Evolutionary conservation across 2,329 filamentous ascomycete genomes (phyloP).

Genomic region (Pseudogymnoascus sp.): DNA sequence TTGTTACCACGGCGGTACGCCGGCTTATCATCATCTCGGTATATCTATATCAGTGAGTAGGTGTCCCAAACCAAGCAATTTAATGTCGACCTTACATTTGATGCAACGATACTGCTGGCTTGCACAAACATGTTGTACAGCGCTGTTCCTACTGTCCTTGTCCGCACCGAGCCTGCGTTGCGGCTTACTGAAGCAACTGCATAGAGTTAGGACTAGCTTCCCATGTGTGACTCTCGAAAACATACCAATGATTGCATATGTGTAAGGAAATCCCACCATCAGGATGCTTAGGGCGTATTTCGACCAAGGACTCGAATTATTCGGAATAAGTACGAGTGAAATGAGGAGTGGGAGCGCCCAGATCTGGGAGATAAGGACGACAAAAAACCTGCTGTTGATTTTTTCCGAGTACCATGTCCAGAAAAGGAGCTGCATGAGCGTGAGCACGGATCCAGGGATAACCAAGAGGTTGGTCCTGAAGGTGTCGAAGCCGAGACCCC

Average conservation of each 20-base stretch:
- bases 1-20: constrained; percentile 47
- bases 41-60: constrained; percentile 21
- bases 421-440: constrained; percentile 30
- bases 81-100: constrained; percentile 21
- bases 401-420: constrained; percentile 38
- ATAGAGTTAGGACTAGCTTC: constrained; percentile 37
- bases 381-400: constrained; percentile 30
- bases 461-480: constrained; percentile 21
- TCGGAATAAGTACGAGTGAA: constrained; percentile 22
- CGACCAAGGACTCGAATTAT: constrained; percentile 19
- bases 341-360: constrained; percentile 33
- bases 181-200: constrained; percentile 42
- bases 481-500: constrained; percentile 18
- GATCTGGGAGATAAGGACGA: constrained; percentile 29
- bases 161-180: constrained; percentile 54
- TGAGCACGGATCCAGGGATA: constrained; percentile 15
- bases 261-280: constrained; percentile 18
- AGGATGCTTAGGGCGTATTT: constrained; percentile 29
- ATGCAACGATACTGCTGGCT: constrained; percentile 32
- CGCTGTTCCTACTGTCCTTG: constrained; percentile 52
- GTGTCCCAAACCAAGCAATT: not conserved
- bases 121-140: constrained; percentile 51
- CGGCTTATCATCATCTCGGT: constrained; percentile 40
- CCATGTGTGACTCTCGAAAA: constrained; percentile 35
- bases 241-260: constrained; percentile 26